Percentiles rank a stretch among this genome's conserved stretches.
Evolutionary conservation across 495 filamentous ascomycete genomes (phyloP).

Genomic region (Neurospora sp.): DNA sequence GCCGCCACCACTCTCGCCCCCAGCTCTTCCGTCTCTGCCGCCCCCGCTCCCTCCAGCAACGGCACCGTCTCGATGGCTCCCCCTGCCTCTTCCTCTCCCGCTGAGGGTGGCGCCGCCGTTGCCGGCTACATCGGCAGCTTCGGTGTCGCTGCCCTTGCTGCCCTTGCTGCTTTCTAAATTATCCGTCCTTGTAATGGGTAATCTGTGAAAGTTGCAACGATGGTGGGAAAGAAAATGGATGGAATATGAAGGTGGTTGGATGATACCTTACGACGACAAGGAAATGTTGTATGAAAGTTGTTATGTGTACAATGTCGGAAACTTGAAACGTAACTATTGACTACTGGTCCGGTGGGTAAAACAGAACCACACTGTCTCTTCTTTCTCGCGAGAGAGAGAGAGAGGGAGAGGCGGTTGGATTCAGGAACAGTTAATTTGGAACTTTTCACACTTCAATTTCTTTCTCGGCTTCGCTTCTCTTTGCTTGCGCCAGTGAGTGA

Average conservation of each 20-base stretch:
- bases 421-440: background rate
- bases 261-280: background rate
- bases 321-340: background rate
- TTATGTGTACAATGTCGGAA: background rate
- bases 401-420: background rate
- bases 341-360: background rate
- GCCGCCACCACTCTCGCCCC: constrained; percentile 1
- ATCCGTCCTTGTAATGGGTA: background rate
- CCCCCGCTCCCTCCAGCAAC: constrained; percentile 6
- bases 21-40: background rate
- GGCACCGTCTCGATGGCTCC: background rate
- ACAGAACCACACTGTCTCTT: background rate
- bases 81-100: background rate
- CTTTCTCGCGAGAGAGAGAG: background rate
- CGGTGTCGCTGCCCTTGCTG: constrained; percentile 18
- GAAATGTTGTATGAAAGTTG: background rate
- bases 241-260: background rate
- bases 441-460: background rate
- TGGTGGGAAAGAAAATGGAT: background rate
- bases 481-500: background rate
- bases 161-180: constrained; percentile 19
- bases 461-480: background rate
- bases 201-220: background rate
- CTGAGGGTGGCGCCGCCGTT: constrained; percentile 15
- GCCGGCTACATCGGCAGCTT: constrained; percentile 14